phyloP scores from a whole-genome alignment of 192 early-diverging fungal genomes.

The Lobosporangium transversale region DNA sequence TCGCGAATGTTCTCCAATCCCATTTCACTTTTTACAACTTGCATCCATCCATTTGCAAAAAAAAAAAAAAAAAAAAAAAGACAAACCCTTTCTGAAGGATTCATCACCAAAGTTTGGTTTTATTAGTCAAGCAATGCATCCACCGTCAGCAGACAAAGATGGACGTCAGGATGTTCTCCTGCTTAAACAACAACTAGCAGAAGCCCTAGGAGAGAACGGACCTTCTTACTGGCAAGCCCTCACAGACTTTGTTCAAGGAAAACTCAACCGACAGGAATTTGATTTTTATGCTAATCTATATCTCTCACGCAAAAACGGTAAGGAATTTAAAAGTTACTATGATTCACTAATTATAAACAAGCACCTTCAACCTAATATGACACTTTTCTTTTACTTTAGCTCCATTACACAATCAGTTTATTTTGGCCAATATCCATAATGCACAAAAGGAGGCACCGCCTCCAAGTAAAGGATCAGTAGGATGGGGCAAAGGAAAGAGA shows the following conservation, averaged over 20 bases:
- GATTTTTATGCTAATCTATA: slow-evolving; percentile 83
- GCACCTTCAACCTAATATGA: too few species aligned
- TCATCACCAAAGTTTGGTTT: too few species aligned
- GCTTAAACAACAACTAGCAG: slow-evolving; percentile 77
- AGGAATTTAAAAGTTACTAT: background rate
- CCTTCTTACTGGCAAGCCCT: slow-evolving; percentile 79
- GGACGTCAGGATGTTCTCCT: slow-evolving; percentile 61
- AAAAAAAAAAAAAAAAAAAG: background rate
- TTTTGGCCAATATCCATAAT: slow-evolving; percentile 81
- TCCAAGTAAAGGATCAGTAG: slow-evolving; percentile 67
- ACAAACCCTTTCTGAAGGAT: background rate
- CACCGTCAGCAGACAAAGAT: slow-evolving; percentile 45
- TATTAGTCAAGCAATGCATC: background rate
- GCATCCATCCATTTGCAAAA: too few species aligned
- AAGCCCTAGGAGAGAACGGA: slow-evolving; percentile 79
- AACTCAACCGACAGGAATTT: slow-evolving; percentile 80
- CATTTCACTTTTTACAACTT: slow-evolving; percentile 69
- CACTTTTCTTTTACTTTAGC: slow-evolving; percentile 38
- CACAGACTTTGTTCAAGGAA: slow-evolving; percentile 79
- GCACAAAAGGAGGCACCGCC: slow-evolving; percentile 74
- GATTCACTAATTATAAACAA: background rate
- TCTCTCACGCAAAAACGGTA: slow-evolving; percentile 61
- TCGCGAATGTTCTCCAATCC: slow-evolving; percentile 55
- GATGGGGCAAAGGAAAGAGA: slow-evolving; percentile 63
- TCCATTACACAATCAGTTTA: slow-evolving; percentile 77